Evolutionary conservation across 2,329 filamentous ascomycete genomes (phyloP).

Genomic region (Aspergillus ibericus): DNA sequence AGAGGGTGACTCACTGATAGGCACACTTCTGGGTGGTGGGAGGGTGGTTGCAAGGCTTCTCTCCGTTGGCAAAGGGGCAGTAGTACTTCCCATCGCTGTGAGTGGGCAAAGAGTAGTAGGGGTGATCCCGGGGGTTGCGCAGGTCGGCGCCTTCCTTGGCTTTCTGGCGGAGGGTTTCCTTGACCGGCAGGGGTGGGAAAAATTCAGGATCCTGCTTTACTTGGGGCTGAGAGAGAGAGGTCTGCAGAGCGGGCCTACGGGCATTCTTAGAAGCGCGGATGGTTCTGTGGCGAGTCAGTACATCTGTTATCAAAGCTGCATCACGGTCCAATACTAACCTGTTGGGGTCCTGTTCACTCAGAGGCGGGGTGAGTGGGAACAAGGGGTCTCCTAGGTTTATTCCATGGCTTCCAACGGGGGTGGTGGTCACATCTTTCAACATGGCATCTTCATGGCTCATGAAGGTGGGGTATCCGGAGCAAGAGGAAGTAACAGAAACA

Average conservation of each 20-base stretch:
- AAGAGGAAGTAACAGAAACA: conserved; percentile 41
- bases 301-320: conserved; percentile 7
- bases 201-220: conserved; percentile 40
- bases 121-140: conserved; percentile 44
- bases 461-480: conserved; percentile 41
- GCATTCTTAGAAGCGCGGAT: conserved; percentile 41
- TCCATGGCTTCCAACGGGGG: conserved; percentile 35
- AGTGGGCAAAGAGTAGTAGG: conserved; percentile 44
- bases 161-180: conserved; percentile 35
- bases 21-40: conserved; percentile 98
- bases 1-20: conserved; percentile 75
- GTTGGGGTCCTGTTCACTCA: conserved; percentile 43
- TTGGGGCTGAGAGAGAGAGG: conserved; percentile 32
- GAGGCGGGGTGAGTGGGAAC: conserved; percentile 40
- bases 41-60: conserved; percentile 78
- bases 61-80: conserved; percentile 76
- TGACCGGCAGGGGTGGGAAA: conserved; percentile 35
- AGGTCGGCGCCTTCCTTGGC: conserved; percentile 41
- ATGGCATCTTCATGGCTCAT: conserved; percentile 40
- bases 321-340: conserved; percentile 32
- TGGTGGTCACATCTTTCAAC: conserved; percentile 36
- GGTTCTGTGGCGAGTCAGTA: conserved; percentile 30
- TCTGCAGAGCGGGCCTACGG: conserved; percentile 38
- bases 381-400: conserved; percentile 42
- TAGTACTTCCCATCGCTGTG: conserved; percentile 78